Evolutionary conservation across 1,284 basidiomycete species (phyloP).

Genomic region (Ustilago sp.): DNA sequence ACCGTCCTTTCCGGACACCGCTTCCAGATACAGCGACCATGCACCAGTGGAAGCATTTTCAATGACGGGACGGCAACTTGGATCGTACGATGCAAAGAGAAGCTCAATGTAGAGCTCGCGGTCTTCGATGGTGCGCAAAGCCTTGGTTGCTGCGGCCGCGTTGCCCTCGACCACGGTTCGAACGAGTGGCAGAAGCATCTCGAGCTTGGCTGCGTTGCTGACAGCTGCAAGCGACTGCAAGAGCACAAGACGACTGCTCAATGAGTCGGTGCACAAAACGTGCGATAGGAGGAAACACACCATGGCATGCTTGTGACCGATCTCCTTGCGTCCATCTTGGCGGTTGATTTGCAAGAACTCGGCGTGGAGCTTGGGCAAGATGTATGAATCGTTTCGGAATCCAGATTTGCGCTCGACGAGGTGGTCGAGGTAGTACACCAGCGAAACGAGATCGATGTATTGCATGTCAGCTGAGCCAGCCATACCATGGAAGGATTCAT

Average conservation of each 20-base stretch:
- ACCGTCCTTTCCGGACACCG: constrained; percentile 26
- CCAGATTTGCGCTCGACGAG: constrained; percentile 70
- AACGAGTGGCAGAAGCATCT: constrained; percentile 77
- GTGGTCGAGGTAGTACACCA: constrained; percentile 76
- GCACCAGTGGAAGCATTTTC: constrained; percentile 71
- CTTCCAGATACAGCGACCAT: constrained; percentile 43
- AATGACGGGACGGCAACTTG: constrained; percentile 73
- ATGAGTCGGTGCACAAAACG: constrained; percentile 75
- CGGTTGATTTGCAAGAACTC: constrained; percentile 74
- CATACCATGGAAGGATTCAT: constrained; percentile 83
- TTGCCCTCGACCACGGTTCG: constrained; percentile 69
- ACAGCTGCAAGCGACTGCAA: constrained; percentile 76
- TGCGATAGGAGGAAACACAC: constrained; percentile 87
- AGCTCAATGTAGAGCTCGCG: constrained; percentile 71
- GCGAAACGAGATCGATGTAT: constrained; percentile 81
- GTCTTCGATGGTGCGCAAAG: constrained; percentile 25
- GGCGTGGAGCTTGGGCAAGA: constrained; percentile 77
- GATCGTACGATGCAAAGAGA: constrained; percentile 74
- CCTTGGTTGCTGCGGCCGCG: constrained; percentile 11
- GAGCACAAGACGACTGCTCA: constrained; percentile 74
- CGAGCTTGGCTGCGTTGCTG: constrained; percentile 77
- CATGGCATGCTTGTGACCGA: constrained; percentile 77
- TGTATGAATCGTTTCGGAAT: constrained; percentile 77
- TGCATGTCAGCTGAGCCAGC: constrained; percentile 75
- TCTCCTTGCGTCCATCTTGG: constrained; percentile 76